Conservation (phyloP, 2,329 filamentous ascomycete species). For the Leptographium flavum region DNA sequence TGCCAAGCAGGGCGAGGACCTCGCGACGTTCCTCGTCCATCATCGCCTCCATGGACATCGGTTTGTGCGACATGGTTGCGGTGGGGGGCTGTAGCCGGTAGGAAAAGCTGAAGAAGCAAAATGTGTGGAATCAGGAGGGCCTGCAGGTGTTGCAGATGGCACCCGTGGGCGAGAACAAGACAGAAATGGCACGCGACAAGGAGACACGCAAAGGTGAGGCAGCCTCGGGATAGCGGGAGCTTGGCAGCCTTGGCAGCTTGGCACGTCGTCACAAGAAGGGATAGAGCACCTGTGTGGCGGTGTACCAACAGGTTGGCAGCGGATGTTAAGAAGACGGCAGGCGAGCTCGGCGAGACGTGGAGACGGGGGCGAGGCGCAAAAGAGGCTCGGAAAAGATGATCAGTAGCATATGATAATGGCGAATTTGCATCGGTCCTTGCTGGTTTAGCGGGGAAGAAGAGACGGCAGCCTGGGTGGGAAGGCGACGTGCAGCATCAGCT, state of each 20-base stretch:
- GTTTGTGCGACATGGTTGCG: constrained; percentile 21
- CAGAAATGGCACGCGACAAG: not conserved
- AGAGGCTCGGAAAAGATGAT: no score
- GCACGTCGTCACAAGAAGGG: not conserved
- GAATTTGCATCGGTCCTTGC: not conserved
- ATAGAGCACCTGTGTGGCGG: not conserved
- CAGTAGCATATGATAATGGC: not conserved
- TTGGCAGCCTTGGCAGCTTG: constrained; percentile 4
- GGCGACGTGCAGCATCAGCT: constrained; percentile 12
- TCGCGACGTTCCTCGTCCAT: constrained; percentile 66
- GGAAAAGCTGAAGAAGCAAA: not conserved
- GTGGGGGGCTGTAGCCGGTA: no score
- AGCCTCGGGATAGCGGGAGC: not conserved
- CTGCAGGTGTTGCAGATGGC: not conserved
- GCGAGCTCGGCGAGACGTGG: not conserved
- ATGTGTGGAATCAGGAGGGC: not conserved
- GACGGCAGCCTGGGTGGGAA: constrained; percentile 10
- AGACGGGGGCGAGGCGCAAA: no score
- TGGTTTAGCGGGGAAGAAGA: not conserved
- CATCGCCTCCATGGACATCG: constrained; percentile 63
- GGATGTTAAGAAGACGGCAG: not conserved
- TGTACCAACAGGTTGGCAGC: not conserved
- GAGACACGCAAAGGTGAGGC: not conserved
- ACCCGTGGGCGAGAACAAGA: not conserved
- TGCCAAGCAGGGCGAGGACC: constrained; percentile 50